Evolutionary conservation across 768 basidiomycete species (phyloP).

Genomic region (Suillus paluster): DNA sequence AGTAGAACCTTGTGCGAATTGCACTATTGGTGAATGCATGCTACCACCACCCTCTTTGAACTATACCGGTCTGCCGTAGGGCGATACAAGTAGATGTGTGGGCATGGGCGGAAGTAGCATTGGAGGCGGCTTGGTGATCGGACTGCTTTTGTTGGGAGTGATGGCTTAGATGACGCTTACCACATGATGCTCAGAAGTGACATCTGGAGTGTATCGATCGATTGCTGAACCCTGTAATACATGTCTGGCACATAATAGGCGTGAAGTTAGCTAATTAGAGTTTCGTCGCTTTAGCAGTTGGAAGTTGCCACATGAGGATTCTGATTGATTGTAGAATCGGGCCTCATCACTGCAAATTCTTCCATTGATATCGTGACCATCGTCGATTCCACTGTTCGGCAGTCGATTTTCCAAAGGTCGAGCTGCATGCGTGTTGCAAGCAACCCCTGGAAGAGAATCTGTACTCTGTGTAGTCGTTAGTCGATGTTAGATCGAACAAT

Average conservation of each 20-base stretch:
- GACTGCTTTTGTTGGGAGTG: background rate
- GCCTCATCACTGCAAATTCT: background rate
- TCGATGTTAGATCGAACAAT: background rate
- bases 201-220: background rate
- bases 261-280: background rate
- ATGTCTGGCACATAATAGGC: background rate
- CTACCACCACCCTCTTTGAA: no score
- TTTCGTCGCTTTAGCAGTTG: no score
- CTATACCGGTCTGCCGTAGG: background rate
- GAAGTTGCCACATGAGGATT: background rate
- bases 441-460: background rate
- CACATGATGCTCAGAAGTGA: background rate
- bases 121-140: background rate
- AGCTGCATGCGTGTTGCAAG: conserved; percentile 7
- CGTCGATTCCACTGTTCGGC: background rate
- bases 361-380: background rate
- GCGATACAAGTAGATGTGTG: background rate
- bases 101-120: background rate
- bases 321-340: background rate
- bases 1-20: no score
- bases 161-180: background rate
- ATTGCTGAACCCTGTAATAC: background rate
- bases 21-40: no score
- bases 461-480: background rate
- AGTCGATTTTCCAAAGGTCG: background rate